A percentile compares a stretch with the other conserved stretches of the same genome.
Conservation (phyloP, 768 basidiomycete species). For the Brasilioporus rufonigricans region DNA sequence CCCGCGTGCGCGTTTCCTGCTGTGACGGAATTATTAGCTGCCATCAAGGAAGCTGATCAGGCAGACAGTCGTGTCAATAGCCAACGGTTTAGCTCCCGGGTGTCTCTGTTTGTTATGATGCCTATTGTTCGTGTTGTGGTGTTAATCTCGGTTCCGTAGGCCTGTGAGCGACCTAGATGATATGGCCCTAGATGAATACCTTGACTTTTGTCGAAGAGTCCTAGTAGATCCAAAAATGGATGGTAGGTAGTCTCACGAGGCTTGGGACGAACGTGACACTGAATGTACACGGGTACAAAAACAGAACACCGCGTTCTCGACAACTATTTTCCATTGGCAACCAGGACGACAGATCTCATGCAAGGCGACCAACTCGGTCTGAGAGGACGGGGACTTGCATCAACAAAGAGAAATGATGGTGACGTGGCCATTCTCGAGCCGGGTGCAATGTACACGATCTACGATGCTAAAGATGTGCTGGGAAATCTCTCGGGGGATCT, state of each 20-base stretch:
- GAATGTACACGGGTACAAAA: slow-evolving; percentile 5
- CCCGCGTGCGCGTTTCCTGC: slow-evolving; percentile 59
- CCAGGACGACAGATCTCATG: not conserved
- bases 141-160: slow-evolving; percentile 35
- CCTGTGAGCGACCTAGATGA: slow-evolving; percentile 51
- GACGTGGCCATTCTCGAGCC: slow-evolving; percentile 37
- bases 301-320: slow-evolving; percentile 35
- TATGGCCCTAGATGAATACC: slow-evolving; percentile 57
- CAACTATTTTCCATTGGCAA: slow-evolving; percentile 41
- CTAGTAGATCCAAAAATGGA: slow-evolving; percentile 36
- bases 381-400: slow-evolving; percentile 7
- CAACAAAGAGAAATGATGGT: slow-evolving; percentile 7
- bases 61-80: slow-evolving; percentile 30
- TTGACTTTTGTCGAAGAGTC: slow-evolving; percentile 61
- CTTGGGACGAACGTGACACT: slow-evolving; percentile 12
- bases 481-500: slow-evolving; percentile 57
- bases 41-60: slow-evolving; percentile 39
- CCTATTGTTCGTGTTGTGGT: slow-evolving; percentile 3
- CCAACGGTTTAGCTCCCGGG: slow-evolving; percentile 42
- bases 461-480: slow-evolving; percentile 61
- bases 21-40: slow-evolving; percentile 45
- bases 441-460: slow-evolving; percentile 63
- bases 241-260: slow-evolving; percentile 22
- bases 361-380: not conserved
- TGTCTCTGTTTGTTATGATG: slow-evolving; percentile 42